Evolutionary conservation across 768 basidiomycete genomes (phyloP).

Genomic region (Hericium rajendrae): DNA sequence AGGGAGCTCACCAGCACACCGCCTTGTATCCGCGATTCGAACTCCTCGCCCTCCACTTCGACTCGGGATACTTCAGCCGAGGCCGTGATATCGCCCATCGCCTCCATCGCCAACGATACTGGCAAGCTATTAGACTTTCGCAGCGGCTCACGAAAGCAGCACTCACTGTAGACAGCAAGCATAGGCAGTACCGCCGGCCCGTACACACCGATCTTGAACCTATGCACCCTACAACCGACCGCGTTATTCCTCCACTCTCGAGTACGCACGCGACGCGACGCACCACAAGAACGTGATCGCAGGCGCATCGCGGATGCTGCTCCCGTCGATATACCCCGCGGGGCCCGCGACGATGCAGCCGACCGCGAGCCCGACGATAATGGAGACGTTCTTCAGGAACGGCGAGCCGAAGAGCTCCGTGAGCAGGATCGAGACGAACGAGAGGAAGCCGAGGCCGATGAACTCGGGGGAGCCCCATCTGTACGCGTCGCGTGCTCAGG

Average conservation of each 20-base stretch:
- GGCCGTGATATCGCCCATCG: slow-evolving; percentile 78
- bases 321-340: slow-evolving; percentile 65
- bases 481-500: background rate
- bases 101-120: slow-evolving; percentile 75
- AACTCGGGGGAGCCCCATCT: slow-evolving; percentile 79
- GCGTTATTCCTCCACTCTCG: background rate
- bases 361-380: slow-evolving; percentile 65
- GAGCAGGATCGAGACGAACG: slow-evolving; percentile 65
- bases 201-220: slow-evolving; percentile 70
- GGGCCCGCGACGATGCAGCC: slow-evolving; percentile 79
- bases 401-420: slow-evolving; percentile 80
- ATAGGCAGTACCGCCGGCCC: slow-evolving; percentile 55
- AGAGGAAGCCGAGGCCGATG: slow-evolving; percentile 81
- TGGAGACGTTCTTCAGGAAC: slow-evolving; percentile 72
- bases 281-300: slow-evolving; percentile 77
- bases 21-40: slow-evolving; percentile 77
- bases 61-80: slow-evolving; percentile 74
- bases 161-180: slow-evolving; percentile 49
- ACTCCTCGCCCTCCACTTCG: slow-evolving; percentile 63
- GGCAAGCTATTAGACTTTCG: background rate
- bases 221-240: slow-evolving; percentile 43
- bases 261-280: slow-evolving; percentile 1
- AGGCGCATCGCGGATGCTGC: slow-evolving; percentile 56
- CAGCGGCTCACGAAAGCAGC: slow-evolving; percentile 8
- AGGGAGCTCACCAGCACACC: slow-evolving; percentile 53